Base-by-base conservation (phyloP, 352 stramenopile genomes). In the Globisporangium megalacanthum region DNA sequence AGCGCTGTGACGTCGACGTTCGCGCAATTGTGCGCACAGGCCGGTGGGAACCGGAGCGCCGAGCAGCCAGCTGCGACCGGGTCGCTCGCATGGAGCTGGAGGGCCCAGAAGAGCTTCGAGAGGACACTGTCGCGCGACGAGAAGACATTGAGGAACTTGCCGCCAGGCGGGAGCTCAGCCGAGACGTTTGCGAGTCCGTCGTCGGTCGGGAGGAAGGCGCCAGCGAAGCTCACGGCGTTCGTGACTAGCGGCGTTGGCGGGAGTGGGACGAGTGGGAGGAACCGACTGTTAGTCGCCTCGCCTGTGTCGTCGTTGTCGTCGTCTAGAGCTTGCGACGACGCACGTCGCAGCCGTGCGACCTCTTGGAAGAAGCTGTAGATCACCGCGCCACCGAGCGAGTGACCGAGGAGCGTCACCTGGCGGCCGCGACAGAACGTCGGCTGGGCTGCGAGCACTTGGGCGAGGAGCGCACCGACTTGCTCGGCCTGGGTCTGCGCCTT, bases 141-240 rank as follows among this genome's bases (percentile, higher is more conserved):
- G 55, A 79, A 94, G 7, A 94, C 80, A 69, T 92, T 94, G 57
- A 94, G 42, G 54, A 94, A 78, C 61, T 70, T 76, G 17, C 79
- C 79, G 6, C 49, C 37, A 8, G 49, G 58, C 31, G 77, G 62
- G 5, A 91, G 64, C 4, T 73, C 71, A 4, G 55, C 39, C 1
- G 64, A 53, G 47, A 91, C 62, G 22, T 61, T 68, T 17, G 62
- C 58, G 15, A 91, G 58, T 1, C 62, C 75, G 22, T 75, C 37
- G 1, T 64, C 13, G 15, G 64, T 68, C 9, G 75, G 77, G 11
- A 88, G 65, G 56, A 90, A 89, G 0, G 84, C 84, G 9, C 72
- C 84, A 9, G 79, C 84, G 53, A 92, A 92, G 52, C 85, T 81
- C 35, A 92, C 61, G 29, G 74, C 82, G 48, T 74, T 81, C 42